Percentiles rank a stretch among this genome's conserved stretches.
Evolutionary conservation across 2,329 filamentous ascomycete genomes (phyloP).

Genomic region (Onygena corvina): DNA sequence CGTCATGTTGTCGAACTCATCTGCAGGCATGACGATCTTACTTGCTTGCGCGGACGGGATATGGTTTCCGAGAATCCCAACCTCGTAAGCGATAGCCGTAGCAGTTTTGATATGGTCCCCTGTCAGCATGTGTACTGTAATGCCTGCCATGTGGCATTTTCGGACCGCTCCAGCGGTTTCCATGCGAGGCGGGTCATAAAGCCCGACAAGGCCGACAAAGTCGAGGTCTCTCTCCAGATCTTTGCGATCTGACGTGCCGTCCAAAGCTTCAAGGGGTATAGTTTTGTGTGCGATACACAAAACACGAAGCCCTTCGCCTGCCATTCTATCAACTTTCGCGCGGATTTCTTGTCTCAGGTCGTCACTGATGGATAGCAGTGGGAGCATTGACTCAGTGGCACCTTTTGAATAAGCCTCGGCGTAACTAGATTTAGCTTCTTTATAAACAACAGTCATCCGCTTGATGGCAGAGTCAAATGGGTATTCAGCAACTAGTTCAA

Average conservation of each 20-base stretch:
- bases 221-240: constrained; percentile 51
- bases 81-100: constrained; percentile 60
- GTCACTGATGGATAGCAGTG: constrained; percentile 45
- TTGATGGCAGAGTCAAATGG: constrained; percentile 58
- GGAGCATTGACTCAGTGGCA: constrained; percentile 52
- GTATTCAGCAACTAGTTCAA: constrained; percentile 48
- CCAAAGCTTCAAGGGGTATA: constrained; percentile 28
- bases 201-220: constrained; percentile 63
- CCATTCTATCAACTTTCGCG: constrained; percentile 50
- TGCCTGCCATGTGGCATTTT: constrained; percentile 56
- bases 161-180: constrained; percentile 59
- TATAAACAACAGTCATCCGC: constrained; percentile 56
- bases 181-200: constrained; percentile 67
- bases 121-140: constrained; percentile 65
- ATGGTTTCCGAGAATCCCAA: constrained; percentile 49
- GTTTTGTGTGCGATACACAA: constrained; percentile 31
- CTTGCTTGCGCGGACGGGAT: constrained; percentile 45
- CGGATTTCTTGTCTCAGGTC: constrained; percentile 44
- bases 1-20: constrained; percentile 60
- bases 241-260: constrained; percentile 41
- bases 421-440: constrained; percentile 10
- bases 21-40: constrained; percentile 56
- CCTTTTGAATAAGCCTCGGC: constrained; percentile 30
- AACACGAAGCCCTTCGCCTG: constrained; percentile 50
- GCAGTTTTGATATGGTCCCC: constrained; percentile 65